phyloP scores from a whole-genome alignment of 2,329 filamentous ascomycete species.

The Phialocephala sp. region DNA sequence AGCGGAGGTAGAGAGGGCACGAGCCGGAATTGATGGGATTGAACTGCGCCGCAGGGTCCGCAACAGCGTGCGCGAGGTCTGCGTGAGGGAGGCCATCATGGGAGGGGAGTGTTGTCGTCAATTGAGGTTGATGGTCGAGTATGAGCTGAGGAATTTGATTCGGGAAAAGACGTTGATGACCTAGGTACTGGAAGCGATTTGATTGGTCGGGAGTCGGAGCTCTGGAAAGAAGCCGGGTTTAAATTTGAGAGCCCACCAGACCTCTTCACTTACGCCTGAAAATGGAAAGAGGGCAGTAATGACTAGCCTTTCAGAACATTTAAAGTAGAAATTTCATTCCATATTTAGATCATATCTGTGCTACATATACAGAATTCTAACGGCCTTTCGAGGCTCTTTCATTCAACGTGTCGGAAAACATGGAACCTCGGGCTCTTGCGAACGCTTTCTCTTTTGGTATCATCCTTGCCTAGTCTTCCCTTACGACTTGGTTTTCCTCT shows the following conservation, averaged over 20 bases:
- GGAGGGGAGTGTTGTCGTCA: slow-evolving; percentile 28
- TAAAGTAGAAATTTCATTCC: background rate
- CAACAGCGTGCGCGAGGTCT: slow-evolving; percentile 72
- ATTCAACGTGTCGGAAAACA: no score
- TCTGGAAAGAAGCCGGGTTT: background rate
- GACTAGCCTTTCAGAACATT: background rate
- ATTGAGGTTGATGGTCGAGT: slow-evolving; percentile 24
- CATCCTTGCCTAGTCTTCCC: background rate
- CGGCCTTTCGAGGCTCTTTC: no score
- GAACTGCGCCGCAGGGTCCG: slow-evolving; percentile 56
- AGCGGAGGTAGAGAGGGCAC: slow-evolving; percentile 58
- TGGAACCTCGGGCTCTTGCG: background rate
- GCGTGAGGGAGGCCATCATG: slow-evolving; percentile 72
- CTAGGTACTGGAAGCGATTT: background rate
- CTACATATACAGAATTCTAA: no score
- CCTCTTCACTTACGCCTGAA: background rate
- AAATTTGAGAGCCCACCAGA: background rate
- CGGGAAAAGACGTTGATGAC: slow-evolving; percentile 1
- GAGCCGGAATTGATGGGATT: slow-evolving; percentile 51
- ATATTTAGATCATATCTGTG: no score
- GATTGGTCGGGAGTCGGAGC: slow-evolving; percentile 1
- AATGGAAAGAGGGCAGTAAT: background rate
- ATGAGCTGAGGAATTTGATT: slow-evolving; percentile 24
- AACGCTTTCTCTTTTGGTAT: background rate
- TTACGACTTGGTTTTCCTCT: background rate